Conservation (phyloP, 2,329 filamentous ascomycete genomes). For the Byssoonygena ceratinophila region DNA sequence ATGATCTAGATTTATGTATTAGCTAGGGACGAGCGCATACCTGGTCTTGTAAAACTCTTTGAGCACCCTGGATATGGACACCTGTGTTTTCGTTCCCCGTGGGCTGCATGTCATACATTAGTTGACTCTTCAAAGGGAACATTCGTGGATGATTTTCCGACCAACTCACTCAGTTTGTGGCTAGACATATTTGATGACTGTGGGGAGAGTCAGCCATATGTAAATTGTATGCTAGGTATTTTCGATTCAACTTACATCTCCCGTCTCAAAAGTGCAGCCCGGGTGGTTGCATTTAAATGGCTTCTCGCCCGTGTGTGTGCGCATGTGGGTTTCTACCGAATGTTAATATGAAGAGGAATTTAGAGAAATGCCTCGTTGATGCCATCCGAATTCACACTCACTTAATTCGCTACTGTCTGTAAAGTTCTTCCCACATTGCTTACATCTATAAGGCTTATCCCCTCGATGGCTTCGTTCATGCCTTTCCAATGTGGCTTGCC, state of each 20-base stretch:
- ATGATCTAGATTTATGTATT: background rate
- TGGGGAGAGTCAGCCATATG: background rate
- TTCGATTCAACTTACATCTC: conserved; percentile 29
- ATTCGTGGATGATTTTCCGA: background rate
- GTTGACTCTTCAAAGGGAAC: background rate
- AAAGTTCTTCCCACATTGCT: conserved; percentile 34
- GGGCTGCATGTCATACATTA: conserved; percentile 22
- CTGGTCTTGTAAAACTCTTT: conserved; percentile 37
- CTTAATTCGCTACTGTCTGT: conserved; percentile 38
- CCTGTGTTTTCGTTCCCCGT: conserved; percentile 36
- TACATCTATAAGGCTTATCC: conserved; percentile 36
- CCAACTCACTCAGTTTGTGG: conserved; percentile 32
- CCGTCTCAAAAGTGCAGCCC: conserved; percentile 36
- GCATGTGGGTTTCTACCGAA: conserved; percentile 33
- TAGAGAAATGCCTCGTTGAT: too few relatives aligned
- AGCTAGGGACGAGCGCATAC: conserved; percentile 20
- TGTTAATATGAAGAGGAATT: conserved; percentile 17
- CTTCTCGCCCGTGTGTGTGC: conserved; percentile 36
- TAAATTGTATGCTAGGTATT: background rate
- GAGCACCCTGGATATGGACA: conserved; percentile 31
- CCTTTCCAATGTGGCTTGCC: conserved; percentile 35
- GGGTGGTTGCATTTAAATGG: conserved; percentile 36
- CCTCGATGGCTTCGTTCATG: conserved; percentile 37
- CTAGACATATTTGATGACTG: conserved; percentile 39
- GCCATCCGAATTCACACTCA: conserved; percentile 16